Percentiles rank a stretch among this genome's conserved stretches.
These are phyloP conservation scores for Cladophialophora chaetospira DNA, from an alignment of 2,329 filamentous ascomycete genomes.

Conservation along the genomic window DNA sequence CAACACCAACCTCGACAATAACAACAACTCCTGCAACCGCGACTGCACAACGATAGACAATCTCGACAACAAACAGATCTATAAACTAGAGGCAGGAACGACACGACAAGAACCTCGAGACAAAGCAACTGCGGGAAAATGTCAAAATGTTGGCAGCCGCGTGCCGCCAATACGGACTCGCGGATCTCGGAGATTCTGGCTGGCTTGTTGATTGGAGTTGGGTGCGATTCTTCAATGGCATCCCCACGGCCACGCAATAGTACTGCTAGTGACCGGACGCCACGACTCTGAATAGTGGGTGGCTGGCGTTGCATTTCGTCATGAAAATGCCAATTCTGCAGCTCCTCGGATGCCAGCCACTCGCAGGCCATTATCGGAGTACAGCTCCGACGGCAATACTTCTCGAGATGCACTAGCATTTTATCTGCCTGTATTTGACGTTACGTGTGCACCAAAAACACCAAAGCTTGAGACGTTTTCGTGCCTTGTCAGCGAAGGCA, in stretches of 20 bases:
- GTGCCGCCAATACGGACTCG: constrained; percentile 7
- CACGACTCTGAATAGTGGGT: not conserved
- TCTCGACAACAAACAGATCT: constrained; percentile 7
- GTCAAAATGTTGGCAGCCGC: constrained; percentile 5
- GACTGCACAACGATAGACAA: constrained; percentile 2
- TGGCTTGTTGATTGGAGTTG: not conserved
- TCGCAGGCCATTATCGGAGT: no score
- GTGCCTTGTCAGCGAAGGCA: no score
- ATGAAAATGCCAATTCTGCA: not conserved
- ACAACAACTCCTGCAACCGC: constrained; percentile 4
- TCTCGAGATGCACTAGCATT: no score
- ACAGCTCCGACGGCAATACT: no score
- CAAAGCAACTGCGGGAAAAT: not conserved
- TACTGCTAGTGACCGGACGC: not conserved
- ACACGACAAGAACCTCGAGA: not conserved
- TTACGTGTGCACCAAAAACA: no score
- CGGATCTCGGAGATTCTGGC: constrained; percentile 1
- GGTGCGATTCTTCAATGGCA: no score
- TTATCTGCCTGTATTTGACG: no score
- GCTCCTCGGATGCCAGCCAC: no score
- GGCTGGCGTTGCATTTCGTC: constrained; percentile 3
- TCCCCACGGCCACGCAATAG: constrained; percentile 4
- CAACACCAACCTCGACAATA: constrained; percentile 8
- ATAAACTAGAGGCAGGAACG: not conserved
- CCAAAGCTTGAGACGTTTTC: no score